Evolutionary conservation across 1,284 basidiomycete species (phyloP), one percentile per base, ranked within the genome.

Genomic region (Ustilago crameri): DNA sequence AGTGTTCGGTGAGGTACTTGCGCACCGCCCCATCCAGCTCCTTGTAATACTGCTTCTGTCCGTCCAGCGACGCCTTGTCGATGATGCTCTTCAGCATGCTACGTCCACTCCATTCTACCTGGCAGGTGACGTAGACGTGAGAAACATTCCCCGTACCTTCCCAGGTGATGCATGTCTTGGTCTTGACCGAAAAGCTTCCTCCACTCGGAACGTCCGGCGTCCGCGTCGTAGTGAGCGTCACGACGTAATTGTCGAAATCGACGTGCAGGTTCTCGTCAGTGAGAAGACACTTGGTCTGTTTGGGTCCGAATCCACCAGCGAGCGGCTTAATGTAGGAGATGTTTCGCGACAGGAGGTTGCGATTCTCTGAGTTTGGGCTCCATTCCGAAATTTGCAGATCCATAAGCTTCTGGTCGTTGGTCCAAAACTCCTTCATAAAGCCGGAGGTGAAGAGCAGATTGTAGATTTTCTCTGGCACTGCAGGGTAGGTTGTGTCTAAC

Each of bases 61-160:
- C 95, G n/a, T 97, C 95, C 50, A 97, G 90, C 7, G 89, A 91
- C 0, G 91, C 93, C 75, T 89, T 90, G 80, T 97, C 94, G 79
- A 98, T 96, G 77, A 98, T 92, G 56, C 93, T 93, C 85, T 93
- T 95, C 84, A 98, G 92, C 86, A 97, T 97, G 84, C 93, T 95
- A 75, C 94, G 88, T 22, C 95, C 95, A 0, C 91, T 93, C 95
- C 95, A 98, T 68, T 98, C 95, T 3, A 98, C 93, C 73, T 91
- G 89, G 8, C 92, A 94, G 35, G 93, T 95, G 4, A 98, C 93
- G 9, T 93, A 77, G 14, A 98, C 88, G 51, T 88, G 89, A 2
- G 91, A 91, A 4, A 90, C 88, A 52, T 91, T 88, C 4, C 88
- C 86, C 5, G 52, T 60, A 49, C 90, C 90, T 5, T 92, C 93